Evolutionary conservation across 441 rosid genomes (phyloP).

Genomic region (Theobroma grandiflorum): DNA sequence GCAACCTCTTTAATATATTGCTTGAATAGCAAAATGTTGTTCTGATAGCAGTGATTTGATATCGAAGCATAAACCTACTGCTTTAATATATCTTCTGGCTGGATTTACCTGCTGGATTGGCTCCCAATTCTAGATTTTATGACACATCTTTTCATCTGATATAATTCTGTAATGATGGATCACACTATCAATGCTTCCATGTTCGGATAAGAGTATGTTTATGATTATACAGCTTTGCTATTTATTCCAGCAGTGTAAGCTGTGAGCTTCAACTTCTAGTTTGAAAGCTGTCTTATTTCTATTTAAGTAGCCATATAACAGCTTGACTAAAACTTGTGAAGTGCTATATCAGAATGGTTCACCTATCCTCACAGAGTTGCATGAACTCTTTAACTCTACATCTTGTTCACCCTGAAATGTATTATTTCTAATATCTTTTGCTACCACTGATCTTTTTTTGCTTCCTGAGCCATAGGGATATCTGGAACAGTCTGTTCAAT

Average conservation of each 20-base stretch:
- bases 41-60: constrained; percentile 13
- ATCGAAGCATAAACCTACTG: background rate
- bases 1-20: background rate
- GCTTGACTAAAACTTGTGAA: background rate
- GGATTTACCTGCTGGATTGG: background rate
- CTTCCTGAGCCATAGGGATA: constrained; percentile 69
- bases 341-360: background rate
- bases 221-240: background rate
- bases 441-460: constrained; percentile 13
- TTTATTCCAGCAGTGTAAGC: background rate
- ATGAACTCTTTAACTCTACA: background rate
- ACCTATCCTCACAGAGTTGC: background rate
- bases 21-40: background rate
- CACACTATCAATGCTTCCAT: background rate
- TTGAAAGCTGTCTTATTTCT: background rate
- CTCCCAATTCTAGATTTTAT: background rate
- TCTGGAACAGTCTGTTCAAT: constrained; percentile 77
- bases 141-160: background rate
- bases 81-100: constrained; percentile 4
- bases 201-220: background rate
- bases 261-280: background rate
- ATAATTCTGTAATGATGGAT: background rate
- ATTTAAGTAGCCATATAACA: background rate
- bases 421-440: background rate
- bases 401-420: background rate